A percentile compares a stretch with the other conserved stretches of the same genome.
Evolutionary conservation across 805 yeast species (phyloP).

Genomic region (Candida oleophila): DNA sequence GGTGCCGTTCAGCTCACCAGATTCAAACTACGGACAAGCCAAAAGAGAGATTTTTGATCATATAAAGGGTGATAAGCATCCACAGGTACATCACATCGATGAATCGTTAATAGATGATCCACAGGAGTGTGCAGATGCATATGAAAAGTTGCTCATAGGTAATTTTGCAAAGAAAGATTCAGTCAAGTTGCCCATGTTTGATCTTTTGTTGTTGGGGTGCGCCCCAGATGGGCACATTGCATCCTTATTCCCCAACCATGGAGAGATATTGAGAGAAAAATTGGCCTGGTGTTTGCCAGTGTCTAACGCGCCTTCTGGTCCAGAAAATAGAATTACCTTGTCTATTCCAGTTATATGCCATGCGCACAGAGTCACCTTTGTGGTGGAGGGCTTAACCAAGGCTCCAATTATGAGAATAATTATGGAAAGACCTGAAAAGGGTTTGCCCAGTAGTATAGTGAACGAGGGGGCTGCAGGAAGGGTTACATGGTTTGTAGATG

Average conservation of each 20-base stretch:
- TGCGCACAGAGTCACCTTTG: constrained; percentile 88
- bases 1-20: constrained; percentile 80
- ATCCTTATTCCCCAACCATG: constrained; percentile 89
- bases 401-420: constrained; percentile 89
- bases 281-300: constrained; percentile 96
- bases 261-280: constrained; percentile 79
- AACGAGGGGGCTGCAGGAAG: constrained; percentile 96
- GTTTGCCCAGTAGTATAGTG: constrained; percentile 88
- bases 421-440: constrained; percentile 96
- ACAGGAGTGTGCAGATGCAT: constrained; percentile 90
- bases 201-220: constrained; percentile 86
- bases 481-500: constrained; percentile 96
- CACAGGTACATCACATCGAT: constrained; percentile 81
- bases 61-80: constrained; percentile 53
- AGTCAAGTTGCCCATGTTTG: constrained; percentile 93
- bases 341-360: constrained; percentile 95
- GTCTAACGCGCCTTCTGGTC: constrained; percentile 87
- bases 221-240: constrained; percentile 99
- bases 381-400: constrained; percentile 93
- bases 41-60: constrained; percentile 77
- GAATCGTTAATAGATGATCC: constrained; percentile 72
- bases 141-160: constrained; percentile 80
- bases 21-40: constrained; percentile 88
- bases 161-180: constrained; percentile 96
- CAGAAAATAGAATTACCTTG: constrained; percentile 79